Percentiles rank a stretch among this genome's conserved stretches.
These are phyloP conservation scores for Podila minutissima DNA, from an alignment of 192 early-diverging fungal genomes.

Conservation along the genomic window DNA sequence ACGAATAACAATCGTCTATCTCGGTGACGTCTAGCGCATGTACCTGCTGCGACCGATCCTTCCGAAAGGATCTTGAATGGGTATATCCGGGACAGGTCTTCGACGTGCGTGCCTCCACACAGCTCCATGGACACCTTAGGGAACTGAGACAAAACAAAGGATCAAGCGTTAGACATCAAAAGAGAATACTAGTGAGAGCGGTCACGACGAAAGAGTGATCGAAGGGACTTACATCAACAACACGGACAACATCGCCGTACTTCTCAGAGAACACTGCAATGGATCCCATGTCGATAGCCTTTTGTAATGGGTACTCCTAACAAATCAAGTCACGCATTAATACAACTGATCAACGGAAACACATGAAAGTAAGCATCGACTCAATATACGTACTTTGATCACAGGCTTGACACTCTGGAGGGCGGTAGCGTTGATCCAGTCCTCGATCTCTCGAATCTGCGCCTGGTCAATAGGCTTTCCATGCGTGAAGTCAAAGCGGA, in stretches of 20 bases:
- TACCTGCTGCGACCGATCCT: constrained; percentile 67
- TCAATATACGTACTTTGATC: constrained; percentile 16
- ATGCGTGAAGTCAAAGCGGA: constrained; percentile 69
- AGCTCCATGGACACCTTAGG: constrained; percentile 61
- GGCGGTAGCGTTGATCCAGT: constrained; percentile 60
- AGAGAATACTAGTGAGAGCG: neutral
- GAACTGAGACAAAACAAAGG: constrained; percentile 14
- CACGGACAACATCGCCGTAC: constrained; percentile 63
- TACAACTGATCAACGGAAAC: neutral
- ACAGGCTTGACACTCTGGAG: constrained; percentile 45
- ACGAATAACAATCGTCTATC: neutral
- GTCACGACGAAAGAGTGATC: neutral
- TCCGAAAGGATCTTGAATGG: constrained; percentile 67
- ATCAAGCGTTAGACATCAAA: neutral
- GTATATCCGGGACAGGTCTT: constrained; percentile 54
- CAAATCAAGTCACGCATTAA: neutral
- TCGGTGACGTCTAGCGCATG: neutral
- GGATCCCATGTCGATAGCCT: constrained; percentile 62
- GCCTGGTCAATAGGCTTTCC: constrained; percentile 55
- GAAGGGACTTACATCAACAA: constrained; percentile 58
- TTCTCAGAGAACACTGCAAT: constrained; percentile 65
- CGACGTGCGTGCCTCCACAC: constrained; percentile 70
- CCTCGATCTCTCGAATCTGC: constrained; percentile 58
- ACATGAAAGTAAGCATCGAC: too few species aligned
- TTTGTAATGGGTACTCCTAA: constrained; percentile 53